phyloP scores from a whole-genome alignment of 2,329 filamentous ascomycete genomes.

The Colletotrichum navitas region DNA sequence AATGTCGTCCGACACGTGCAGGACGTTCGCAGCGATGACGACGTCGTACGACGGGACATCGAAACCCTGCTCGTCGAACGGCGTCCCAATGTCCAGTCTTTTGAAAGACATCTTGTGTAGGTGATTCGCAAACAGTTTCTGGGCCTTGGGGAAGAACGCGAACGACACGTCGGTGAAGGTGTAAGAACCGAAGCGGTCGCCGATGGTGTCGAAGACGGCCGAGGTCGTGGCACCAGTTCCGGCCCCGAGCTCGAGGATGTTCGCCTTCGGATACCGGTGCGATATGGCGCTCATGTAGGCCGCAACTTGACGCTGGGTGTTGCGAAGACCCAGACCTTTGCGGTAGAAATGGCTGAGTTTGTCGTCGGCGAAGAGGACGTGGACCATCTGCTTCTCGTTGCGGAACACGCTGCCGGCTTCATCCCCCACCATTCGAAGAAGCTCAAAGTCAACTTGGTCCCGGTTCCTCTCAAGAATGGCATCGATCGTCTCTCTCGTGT shows the following conservation, averaged over 20 bases:
- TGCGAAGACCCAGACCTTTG: slow-evolving; percentile 7
- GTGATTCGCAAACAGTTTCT: slow-evolving; percentile 44
- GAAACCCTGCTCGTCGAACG: slow-evolving; percentile 47
- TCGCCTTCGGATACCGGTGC: slow-evolving; percentile 50
- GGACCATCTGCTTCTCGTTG: slow-evolving; percentile 23
- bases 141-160: slow-evolving; percentile 52
- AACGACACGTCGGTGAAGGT: slow-evolving; percentile 35
- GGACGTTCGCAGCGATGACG: slow-evolving; percentile 48
- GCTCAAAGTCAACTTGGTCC: slow-evolving; percentile 22
- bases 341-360: slow-evolving; percentile 27
- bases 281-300: slow-evolving; percentile 43
- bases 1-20: slow-evolving; percentile 48
- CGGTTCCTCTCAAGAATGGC: neutral
- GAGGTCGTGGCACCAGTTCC: slow-evolving; percentile 51
- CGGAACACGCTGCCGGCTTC: slow-evolving; percentile 9
- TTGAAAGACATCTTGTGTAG: slow-evolving; percentile 49
- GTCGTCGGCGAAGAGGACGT: slow-evolving; percentile 23
- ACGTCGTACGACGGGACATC: slow-evolving; percentile 45
- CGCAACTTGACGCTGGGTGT: slow-evolving; percentile 3
- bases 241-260: slow-evolving; percentile 54
- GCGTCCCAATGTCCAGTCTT: slow-evolving; percentile 50
- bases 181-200: slow-evolving; percentile 40
- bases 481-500: slow-evolving; percentile 12
- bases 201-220: slow-evolving; percentile 44
- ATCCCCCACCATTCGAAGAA: slow-evolving; percentile 7